These are phyloP conservation scores for Passiflora organensis DNA, from an alignment of 345 rosid species.

Conservation along the genomic window DNA sequence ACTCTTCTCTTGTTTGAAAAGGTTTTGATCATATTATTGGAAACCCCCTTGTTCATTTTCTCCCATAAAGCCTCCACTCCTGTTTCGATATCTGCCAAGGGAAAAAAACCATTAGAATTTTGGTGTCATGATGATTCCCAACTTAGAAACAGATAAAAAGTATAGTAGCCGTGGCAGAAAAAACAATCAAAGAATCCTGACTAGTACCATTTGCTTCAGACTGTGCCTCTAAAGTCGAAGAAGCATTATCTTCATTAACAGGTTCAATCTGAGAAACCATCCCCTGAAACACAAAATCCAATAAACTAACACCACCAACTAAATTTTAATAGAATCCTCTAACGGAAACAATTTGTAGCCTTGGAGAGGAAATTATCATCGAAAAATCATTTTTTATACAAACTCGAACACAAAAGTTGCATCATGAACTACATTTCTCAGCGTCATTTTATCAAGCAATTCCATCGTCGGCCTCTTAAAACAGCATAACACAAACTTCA, in stretches of 20 bases:
- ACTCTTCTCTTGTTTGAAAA: conserved; percentile 23
- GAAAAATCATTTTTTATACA: background rate
- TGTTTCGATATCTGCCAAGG: conserved; percentile 31
- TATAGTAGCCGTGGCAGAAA: background rate
- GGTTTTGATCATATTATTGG: conserved; percentile 24
- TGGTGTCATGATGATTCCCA: background rate
- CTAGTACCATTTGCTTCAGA: conserved; percentile 29
- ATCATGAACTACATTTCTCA: too few species aligned
- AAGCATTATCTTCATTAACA: conserved; percentile 22
- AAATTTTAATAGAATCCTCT: background rate
- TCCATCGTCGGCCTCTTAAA: too few species aligned
- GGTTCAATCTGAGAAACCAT: conserved; percentile 28
- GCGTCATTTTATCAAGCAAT: too few species aligned
- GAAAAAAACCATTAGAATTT: background rate
- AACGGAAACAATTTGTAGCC: background rate
- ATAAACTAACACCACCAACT: background rate
- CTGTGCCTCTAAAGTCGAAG: conserved; percentile 18
- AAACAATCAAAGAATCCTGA: conserved; percentile 1
- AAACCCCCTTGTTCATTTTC: conserved; percentile 54
- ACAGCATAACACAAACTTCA: too few species aligned
- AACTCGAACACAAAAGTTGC: background rate
- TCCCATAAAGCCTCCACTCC: conserved; percentile 57
- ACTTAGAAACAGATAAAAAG: background rate
- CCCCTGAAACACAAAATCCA: conserved; percentile 13
- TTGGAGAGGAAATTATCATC: background rate